Evolutionary conservation across 257 asterid genomes (phyloP).

Genomic region (Verbascum thapsus): DNA sequence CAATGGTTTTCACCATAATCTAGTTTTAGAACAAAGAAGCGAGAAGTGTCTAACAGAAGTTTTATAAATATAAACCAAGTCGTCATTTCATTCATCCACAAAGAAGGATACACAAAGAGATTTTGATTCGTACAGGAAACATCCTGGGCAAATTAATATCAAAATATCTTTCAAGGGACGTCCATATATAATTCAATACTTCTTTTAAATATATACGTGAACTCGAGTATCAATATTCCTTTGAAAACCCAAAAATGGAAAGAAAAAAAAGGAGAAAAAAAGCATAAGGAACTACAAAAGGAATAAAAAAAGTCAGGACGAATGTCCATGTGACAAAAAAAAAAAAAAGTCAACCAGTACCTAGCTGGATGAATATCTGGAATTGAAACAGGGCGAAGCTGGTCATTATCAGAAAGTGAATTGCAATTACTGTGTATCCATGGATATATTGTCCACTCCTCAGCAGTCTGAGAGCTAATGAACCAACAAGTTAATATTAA

Average conservation of each 20-base stretch:
- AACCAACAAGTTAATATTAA: constrained; percentile 27
- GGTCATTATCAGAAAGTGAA: constrained; percentile 83
- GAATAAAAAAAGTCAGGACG: constrained; percentile 1
- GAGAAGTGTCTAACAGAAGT: constrained; percentile 21
- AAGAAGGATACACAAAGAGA: neutral
- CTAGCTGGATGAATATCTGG: constrained; percentile 98
- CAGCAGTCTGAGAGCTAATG: constrained; percentile 59
- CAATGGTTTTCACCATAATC: constrained; percentile 29
- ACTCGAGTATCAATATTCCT: neutral
- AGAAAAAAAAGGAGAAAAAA: constrained; percentile 10
- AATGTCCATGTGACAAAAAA: neutral
- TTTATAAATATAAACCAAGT: neutral
- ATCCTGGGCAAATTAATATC: constrained; percentile 1
- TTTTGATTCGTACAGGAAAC: constrained; percentile 10
- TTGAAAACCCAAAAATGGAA: constrained; percentile 16
- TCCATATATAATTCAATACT: constrained; percentile 11
- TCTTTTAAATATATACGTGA: neutral
- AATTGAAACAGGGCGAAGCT: constrained; percentile 82
- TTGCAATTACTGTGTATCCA: constrained; percentile 98
- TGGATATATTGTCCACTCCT: constrained; percentile 96
- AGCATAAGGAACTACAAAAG: constrained; percentile 1
- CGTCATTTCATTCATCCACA: constrained; percentile 18
- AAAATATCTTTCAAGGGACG: constrained; percentile 8
- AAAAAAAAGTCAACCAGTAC: constrained; percentile 41
- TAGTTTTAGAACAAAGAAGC: neutral